These are phyloP conservation scores for Saururus chinensis DNA, from an alignment of 164 flowering plant species.

Conservation along the genomic window DNA sequence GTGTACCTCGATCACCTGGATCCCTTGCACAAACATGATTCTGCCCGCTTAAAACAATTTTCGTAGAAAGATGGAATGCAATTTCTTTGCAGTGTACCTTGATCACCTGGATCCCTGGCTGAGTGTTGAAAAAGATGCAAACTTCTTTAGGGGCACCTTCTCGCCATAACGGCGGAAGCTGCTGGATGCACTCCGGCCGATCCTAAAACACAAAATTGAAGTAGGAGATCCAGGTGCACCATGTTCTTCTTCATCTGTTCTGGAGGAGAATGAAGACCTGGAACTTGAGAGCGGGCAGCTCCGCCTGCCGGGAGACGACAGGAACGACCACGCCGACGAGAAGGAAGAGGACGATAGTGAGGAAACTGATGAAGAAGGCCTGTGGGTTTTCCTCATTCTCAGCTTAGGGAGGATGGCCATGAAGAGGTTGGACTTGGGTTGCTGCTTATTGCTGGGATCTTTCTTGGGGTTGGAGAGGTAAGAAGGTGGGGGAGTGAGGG, in stretches of 20 bases:
- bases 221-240: conserved; percentile 17
- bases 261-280: conserved; percentile 22
- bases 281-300: conserved; percentile 12
- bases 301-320: conserved; percentile 5
- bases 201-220: conserved; percentile 19
- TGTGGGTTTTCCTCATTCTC: conserved; percentile 10
- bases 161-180: conserved; percentile 4
- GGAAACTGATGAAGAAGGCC: conserved; percentile 5
- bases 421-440: conserved; percentile 11
- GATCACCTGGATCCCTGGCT: neutral
- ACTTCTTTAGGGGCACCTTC: conserved; percentile 14
- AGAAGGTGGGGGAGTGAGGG: conserved; percentile 73
- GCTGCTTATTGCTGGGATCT: conserved; percentile 15
- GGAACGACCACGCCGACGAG: conserved; percentile 5
- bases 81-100: neutral
- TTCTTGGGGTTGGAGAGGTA: conserved; percentile 16
- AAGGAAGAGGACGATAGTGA: conserved; percentile 10
- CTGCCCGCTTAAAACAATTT: no score
- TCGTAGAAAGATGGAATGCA: no score
- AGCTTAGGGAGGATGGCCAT: conserved; percentile 7
- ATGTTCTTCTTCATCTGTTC: conserved; percentile 11
- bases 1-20: no score
- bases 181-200: neutral
- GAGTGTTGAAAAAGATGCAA: neutral
- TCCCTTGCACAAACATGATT: no score